phyloP scores from a whole-genome alignment of 495 filamentous ascomycete genomes.

The Geopyxis carbonaria region DNA sequence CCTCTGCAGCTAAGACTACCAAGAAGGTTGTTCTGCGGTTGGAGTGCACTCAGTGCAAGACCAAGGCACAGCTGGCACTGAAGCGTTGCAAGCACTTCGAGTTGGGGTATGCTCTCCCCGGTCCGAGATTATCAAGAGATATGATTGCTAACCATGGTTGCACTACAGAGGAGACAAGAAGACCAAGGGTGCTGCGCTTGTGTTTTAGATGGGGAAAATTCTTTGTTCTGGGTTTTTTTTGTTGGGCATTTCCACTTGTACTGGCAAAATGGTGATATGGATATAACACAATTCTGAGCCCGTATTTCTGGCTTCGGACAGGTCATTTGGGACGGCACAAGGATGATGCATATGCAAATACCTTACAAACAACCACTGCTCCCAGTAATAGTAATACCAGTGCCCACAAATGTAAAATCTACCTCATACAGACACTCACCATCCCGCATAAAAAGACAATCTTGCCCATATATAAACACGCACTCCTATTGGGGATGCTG shows the following conservation, averaged over 20 bases:
- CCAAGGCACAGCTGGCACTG: constrained; percentile 91
- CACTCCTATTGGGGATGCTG: too few relatives aligned
- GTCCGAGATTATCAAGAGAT: not conserved
- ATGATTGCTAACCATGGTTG: constrained; percentile 1
- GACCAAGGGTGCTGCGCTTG: constrained; percentile 99
- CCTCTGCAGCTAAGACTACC: constrained; percentile 72
- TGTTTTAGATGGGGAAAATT: constrained; percentile 52
- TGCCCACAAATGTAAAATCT: too few relatives aligned
- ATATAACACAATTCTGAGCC: constrained; percentile 8
- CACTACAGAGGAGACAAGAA: constrained; percentile 95
- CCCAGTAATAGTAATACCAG: too few relatives aligned
- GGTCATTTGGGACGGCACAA: too few relatives aligned
- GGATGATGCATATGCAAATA: too few relatives aligned
- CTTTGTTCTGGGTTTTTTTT: not conserved
- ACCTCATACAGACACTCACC: too few relatives aligned
- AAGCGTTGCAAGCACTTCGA: constrained; percentile 99
- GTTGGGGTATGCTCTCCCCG: constrained; percentile 57
- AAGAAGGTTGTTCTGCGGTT: constrained; percentile 98
- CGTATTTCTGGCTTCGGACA: constrained; percentile 1
- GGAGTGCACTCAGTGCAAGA: constrained; percentile 93
- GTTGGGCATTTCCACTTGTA: constrained; percentile 1
- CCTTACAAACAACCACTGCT: too few relatives aligned
- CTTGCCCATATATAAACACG: too few relatives aligned
- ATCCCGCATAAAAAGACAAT: too few relatives aligned
- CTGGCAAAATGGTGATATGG: constrained; percentile 5